These are phyloP conservation scores for Coriaria nepalensis DNA, from an alignment of 306 rosid species.

Conservation along the genomic window DNA sequence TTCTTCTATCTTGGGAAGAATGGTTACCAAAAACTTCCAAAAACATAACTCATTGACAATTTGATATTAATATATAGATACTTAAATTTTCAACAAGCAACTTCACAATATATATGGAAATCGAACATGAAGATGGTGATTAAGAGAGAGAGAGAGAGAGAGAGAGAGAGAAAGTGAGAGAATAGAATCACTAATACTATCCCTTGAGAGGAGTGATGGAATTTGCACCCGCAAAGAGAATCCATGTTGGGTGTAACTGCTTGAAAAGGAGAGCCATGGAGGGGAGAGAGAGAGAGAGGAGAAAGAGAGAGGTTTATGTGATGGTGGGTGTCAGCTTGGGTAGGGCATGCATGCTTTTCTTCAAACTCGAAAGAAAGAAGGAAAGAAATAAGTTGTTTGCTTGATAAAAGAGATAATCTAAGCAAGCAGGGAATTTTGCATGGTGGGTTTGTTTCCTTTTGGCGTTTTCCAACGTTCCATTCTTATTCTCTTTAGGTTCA, in stretches of 20 bases:
- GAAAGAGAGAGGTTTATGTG: conserved; percentile 7
- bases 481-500: not conserved
- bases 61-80: no score
- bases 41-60: no score
- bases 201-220: conserved; percentile 58
- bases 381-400: no score
- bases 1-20: no score
- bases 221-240: conserved; percentile 45
- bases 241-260: conserved; percentile 48
- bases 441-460: conserved; percentile 23
- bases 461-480: conserved; percentile 26
- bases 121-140: conserved; percentile 20
- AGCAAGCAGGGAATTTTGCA: not conserved
- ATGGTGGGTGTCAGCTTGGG: conserved; percentile 34
- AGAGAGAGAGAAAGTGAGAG: conserved; percentile 25
- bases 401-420: no score
- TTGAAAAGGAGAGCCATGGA: conserved; percentile 52
- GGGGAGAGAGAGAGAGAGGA: conserved; percentile 14
- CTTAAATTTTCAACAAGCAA: no score
- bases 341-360: conserved; percentile 39
- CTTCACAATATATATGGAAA: not conserved
- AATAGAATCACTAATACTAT: conserved; percentile 49
- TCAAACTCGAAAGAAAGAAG: conserved; percentile 27
- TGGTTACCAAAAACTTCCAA: no score
- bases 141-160: conserved; percentile 7